Conservation (phyloP, 306 rosid genomes). For the Lathyrus oleraceus region DNA sequence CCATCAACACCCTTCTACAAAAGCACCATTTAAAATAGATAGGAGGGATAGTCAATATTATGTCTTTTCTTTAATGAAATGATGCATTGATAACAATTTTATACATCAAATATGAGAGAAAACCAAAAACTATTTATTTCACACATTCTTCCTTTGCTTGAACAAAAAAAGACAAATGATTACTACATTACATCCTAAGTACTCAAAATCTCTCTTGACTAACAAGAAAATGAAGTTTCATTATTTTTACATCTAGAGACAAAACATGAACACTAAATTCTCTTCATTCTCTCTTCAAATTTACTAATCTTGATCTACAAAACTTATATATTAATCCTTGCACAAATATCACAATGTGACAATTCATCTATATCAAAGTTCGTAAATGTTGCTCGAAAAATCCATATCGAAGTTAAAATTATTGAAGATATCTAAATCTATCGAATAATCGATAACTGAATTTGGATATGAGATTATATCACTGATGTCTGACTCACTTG, state of each 20-base stretch:
- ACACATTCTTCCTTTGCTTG: slow-evolving; percentile 1
- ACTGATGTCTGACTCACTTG: slow-evolving; percentile 52
- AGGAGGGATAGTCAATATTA: too few relatives aligned
- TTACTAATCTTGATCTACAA: slow-evolving; percentile 40
- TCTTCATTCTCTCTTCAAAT: slow-evolving; percentile 14
- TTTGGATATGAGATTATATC: slow-evolving; percentile 65
- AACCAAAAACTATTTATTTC: slow-evolving; percentile 16
- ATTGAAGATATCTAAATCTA: slow-evolving; percentile 49
- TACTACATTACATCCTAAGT: slow-evolving; percentile 21
- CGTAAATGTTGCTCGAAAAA: slow-evolving; percentile 44
- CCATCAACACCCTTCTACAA: too few relatives aligned
- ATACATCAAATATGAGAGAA: not conserved
- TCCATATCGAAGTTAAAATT: slow-evolving; percentile 47
- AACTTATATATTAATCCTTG: slow-evolving; percentile 6
- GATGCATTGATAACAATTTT: too few relatives aligned
- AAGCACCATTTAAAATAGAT: too few relatives aligned
- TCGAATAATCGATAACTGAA: slow-evolving; percentile 66
- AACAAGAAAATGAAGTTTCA: slow-evolving; percentile 28
- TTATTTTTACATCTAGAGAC: slow-evolving; percentile 6
- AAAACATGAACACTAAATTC: not conserved
- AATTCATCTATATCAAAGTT: slow-evolving; percentile 34
- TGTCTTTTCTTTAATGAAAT: too few relatives aligned
- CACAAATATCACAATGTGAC: not conserved
- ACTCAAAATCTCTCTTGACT: slow-evolving; percentile 32
- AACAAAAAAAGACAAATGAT: slow-evolving; percentile 21